These are phyloP conservation scores for Daedaleopsis sinensis DNA, from an alignment of 768 basidiomycete genomes.

Conservation along the genomic window DNA sequence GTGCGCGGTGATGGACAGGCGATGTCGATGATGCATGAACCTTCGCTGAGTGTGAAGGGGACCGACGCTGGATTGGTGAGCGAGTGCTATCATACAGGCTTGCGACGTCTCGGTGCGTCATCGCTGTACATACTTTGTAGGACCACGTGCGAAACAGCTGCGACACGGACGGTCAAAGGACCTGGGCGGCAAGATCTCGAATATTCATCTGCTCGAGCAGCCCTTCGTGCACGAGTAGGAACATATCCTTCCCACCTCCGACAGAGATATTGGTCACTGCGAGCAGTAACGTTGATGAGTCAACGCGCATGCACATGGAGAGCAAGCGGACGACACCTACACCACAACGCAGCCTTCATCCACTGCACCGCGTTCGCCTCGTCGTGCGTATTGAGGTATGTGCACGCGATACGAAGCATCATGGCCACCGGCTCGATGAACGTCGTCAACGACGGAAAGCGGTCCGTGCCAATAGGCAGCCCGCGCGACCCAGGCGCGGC, in stretches of 20 bases:
- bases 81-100: neutral
- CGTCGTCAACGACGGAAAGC: slow-evolving; percentile 14
- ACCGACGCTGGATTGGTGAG: neutral
- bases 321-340: slow-evolving; percentile 3
- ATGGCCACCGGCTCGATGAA: slow-evolving; percentile 10
- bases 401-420: slow-evolving; percentile 16
- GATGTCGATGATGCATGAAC: neutral
- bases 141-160: neutral
- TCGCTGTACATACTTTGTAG: neutral
- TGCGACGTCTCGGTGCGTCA: neutral
- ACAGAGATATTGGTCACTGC: slow-evolving; percentile 14
- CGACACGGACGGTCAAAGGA: neutral
- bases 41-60: slow-evolving; percentile 14
- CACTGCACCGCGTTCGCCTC: slow-evolving; percentile 12
- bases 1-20: neutral
- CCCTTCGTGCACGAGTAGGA: slow-evolving; percentile 14
- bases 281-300: neutral
- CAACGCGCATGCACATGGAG: neutral
- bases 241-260: slow-evolving; percentile 16
- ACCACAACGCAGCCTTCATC: slow-evolving; percentile 14
- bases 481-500: neutral
- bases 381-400: slow-evolving; percentile 5
- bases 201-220: slow-evolving; percentile 10
- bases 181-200: slow-evolving; percentile 6
- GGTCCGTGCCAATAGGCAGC: slow-evolving; percentile 9